Conservation (phyloP, 2,329 filamentous ascomycete genomes). For the Fusarium aywerte region DNA sequence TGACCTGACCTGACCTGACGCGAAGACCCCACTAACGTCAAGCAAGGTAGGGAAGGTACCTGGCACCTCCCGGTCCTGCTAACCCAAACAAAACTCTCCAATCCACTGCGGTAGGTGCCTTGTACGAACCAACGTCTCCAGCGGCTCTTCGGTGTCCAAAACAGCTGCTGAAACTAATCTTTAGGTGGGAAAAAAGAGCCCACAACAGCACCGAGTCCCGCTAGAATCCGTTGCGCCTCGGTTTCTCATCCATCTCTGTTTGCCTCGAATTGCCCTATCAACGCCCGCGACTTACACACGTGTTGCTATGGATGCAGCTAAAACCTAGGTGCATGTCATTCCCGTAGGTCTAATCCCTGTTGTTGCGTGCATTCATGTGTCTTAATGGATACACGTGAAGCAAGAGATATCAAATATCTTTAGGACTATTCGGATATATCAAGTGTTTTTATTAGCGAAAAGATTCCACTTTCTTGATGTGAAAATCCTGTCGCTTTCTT, state of each 20-base stretch:
- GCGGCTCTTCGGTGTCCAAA: slow-evolving; percentile 24
- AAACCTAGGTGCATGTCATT: slow-evolving; percentile 31
- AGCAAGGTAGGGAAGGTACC: slow-evolving; percentile 18
- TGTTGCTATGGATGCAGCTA: slow-evolving; percentile 20
- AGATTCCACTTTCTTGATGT: background rate
- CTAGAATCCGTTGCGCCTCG: slow-evolving; percentile 12
- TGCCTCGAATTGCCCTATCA: slow-evolving; percentile 37
- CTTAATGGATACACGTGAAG: slow-evolving; percentile 32
- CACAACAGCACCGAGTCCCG: slow-evolving; percentile 10
- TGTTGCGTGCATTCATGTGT: slow-evolving; percentile 27
- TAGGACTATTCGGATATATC: background rate
- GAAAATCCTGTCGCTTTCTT: background rate
- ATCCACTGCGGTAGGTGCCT: background rate
- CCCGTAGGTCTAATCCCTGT: slow-evolving; percentile 20
- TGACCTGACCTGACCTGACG: slow-evolving; percentile 12
- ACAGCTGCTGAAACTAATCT: slow-evolving; percentile 22
- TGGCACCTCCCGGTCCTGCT: background rate
- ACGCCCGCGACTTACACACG: slow-evolving; percentile 26
- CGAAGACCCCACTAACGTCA: slow-evolving; percentile 17
- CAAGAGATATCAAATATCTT: background rate
- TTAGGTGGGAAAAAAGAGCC: slow-evolving; percentile 3
- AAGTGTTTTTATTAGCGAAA: background rate
- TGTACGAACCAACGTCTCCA: slow-evolving; percentile 14
- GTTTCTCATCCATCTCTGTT: background rate
- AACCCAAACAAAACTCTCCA: slow-evolving; percentile 1